Evolutionary conservation across 768 basidiomycete genomes (phyloP), one percentile per base, ranked within the genome.

Genomic region (Termitomyces sp.): DNA sequence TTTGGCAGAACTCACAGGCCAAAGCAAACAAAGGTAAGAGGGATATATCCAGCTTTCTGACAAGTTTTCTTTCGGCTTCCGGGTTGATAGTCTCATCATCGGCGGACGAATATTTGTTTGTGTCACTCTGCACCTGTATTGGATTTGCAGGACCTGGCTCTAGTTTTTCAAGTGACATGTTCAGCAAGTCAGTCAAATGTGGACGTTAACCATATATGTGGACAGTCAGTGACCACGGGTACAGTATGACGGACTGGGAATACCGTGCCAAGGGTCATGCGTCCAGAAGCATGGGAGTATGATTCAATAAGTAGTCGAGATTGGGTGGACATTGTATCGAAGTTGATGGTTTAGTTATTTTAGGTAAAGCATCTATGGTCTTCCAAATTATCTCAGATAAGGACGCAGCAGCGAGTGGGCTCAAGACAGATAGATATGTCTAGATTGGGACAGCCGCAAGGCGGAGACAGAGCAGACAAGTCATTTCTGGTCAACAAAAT

Each of bases 11-110:
- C 66, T 56, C 39, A 67, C 68, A 68, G 34, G 66, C 62, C 12
- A 69, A 26, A 12, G 63, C 61, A 29, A 66, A 68, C 56, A 69
- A 50, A 15, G 75, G 75, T 34, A 77, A 50, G 28, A 77, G 69
- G 44, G 57, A 55, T 2, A 64, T 44, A 63, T 77, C 75, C 31
- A 77, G 59, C 58, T 75, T 77, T 53, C 68, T 66, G 20, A 77
- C 64, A 18, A 77, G 70, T 2, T 64, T 66, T 26, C 60, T 69
- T 60, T 77, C 76, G 24, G 74, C 74, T 42, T 69, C 66, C 0
- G 64, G 52, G 45, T 65, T 50, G 22, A 66, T 62, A 41, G 8
- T 2, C 26, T 45, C 20, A 41, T 50, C 16, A 22, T 50, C 46
- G n/a, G 31, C 34, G 5, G 28, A 22, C 8, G 49, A 28, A 37